Percentiles rank a stretch among this genome's conserved stretches.
Conservation (phyloP, 1,139 yeast species). For the Yamadazyma trypodendri region DNA sequence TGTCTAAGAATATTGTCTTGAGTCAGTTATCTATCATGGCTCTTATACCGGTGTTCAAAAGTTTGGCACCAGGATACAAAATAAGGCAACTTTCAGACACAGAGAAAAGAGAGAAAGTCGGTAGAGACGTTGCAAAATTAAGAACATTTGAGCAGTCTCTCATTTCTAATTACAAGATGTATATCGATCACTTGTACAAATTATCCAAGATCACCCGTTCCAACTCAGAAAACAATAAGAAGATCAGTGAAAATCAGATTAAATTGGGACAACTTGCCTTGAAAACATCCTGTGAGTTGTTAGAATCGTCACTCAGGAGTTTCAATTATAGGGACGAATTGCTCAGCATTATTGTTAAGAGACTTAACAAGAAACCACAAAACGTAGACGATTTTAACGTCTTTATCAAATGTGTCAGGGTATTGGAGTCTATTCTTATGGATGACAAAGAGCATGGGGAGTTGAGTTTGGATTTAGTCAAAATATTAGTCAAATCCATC, state of each 20-base stretch:
- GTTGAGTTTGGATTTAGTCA: slow-evolving; percentile 70
- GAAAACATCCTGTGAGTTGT: slow-evolving; percentile 77
- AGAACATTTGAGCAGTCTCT: slow-evolving; percentile 80
- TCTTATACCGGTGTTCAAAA: slow-evolving; percentile 79
- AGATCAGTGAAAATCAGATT: slow-evolving; percentile 34
- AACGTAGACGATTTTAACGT: slow-evolving; percentile 44
- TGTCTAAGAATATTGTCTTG: slow-evolving; percentile 64
- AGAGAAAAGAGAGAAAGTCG: slow-evolving; percentile 78
- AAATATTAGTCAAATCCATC: slow-evolving; percentile 65
- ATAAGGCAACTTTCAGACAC: slow-evolving; percentile 79
- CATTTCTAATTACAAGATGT: slow-evolving; percentile 67
- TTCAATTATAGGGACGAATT: slow-evolving; percentile 81
- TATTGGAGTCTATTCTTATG: slow-evolving; percentile 61
- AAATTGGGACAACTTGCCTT: slow-evolving; percentile 60
- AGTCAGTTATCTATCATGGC: slow-evolving; percentile 76
- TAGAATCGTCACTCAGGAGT: slow-evolving; percentile 61
- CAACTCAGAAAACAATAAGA: slow-evolving; percentile 42
- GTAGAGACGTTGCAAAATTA: slow-evolving; percentile 74
- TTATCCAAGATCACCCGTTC: slow-evolving; percentile 39
- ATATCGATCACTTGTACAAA: slow-evolving; percentile 53
- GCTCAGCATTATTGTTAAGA: slow-evolving; percentile 61
- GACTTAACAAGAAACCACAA: slow-evolving; percentile 57
- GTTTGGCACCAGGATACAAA: slow-evolving; percentile 83
- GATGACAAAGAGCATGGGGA: slow-evolving; percentile 81
- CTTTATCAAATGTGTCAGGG: slow-evolving; percentile 60